These are phyloP conservation scores for Misopates orontium DNA, from an alignment of 257 asterid species.

Conservation along the genomic window DNA sequence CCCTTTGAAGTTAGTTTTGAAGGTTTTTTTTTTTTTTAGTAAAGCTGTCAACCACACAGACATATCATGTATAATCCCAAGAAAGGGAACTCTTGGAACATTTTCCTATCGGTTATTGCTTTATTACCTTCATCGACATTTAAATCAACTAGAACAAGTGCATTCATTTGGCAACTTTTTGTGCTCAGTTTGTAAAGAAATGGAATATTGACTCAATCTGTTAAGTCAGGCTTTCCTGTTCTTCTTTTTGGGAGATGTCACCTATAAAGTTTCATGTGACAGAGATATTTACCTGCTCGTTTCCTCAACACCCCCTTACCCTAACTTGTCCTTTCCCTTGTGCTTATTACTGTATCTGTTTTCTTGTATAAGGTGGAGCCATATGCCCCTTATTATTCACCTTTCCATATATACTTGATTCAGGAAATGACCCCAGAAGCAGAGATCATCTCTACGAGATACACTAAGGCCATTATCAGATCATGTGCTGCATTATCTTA, in stretches of 20 bases:
- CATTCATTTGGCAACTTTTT: neutral
- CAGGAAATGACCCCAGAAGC: conserved; percentile 98
- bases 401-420: conserved; percentile 24
- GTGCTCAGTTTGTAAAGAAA: neutral
- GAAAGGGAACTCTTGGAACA: neutral
- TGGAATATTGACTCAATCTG: conserved; percentile 8
- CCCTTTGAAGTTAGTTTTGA: neutral
- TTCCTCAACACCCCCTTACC: conserved; percentile 8
- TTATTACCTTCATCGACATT: conserved; percentile 8
- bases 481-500: conserved; percentile 96
- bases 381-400: conserved; percentile 10
- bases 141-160: neutral
- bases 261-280: conserved; percentile 2
- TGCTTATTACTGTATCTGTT: neutral
- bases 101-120: neutral
- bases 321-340: neutral
- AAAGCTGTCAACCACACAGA: conserved; percentile 13
- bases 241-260: neutral
- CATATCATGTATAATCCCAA: conserved; percentile 12
- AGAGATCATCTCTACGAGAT: conserved; percentile 81
- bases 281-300: neutral
- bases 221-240: conserved; percentile 5
- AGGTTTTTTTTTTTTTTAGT: neutral
- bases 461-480: conserved; percentile 82
- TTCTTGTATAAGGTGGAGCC: conserved; percentile 6